Evolutionary conservation across 495 filamentous ascomycete species (phyloP).

Genomic region (Peziza echinospora): DNA sequence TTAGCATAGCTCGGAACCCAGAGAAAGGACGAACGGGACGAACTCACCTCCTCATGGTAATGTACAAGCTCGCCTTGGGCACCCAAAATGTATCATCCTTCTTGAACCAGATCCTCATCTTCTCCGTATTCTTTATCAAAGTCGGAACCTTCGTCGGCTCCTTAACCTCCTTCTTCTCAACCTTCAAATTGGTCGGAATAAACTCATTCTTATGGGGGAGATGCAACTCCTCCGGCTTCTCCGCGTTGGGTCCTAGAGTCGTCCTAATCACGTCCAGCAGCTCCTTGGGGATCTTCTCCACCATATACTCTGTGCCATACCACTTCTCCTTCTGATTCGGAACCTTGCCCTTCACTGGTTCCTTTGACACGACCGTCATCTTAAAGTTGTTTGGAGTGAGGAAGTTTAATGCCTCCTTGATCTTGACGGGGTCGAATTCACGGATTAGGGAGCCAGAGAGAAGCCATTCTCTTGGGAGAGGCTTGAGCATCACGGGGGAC

Average conservation of each 20-base stretch:
- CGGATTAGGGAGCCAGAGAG: conserved; percentile 53
- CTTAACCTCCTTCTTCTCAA: conserved; percentile 74
- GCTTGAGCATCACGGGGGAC: conserved; percentile 72
- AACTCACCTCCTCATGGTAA: conserved; percentile 45
- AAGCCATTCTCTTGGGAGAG: conserved; percentile 63
- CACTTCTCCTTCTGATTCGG: conserved; percentile 69
- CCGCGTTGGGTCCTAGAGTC: conserved; percentile 34
- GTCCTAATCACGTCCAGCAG: conserved; percentile 46
- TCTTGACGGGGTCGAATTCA: conserved; percentile 53
- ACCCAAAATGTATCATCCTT: conserved; percentile 99
- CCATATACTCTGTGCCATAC: conserved; percentile 90
- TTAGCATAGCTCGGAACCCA: not conserved
- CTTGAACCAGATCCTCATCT: conserved; percentile 86
- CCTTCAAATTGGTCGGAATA: conserved; percentile 78
- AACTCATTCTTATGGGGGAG: conserved; percentile 91
- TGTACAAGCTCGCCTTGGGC: conserved; percentile 68
- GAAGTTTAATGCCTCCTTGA: conserved; percentile 51
- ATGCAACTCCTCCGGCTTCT: conserved; percentile 49
- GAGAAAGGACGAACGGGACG: not conserved
- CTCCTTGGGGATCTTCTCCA: conserved; percentile 57
- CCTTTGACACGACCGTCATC: conserved; percentile 56
- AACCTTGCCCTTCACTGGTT: conserved; percentile 56
- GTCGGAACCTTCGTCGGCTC: conserved; percentile 53
- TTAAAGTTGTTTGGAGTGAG: conserved; percentile 79
- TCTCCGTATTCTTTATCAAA: conserved; percentile 69